These are phyloP conservation scores for Globisporangium orthogonon DNA, from an alignment of 352 stramenopile genomes.

Conservation along the genomic window DNA sequence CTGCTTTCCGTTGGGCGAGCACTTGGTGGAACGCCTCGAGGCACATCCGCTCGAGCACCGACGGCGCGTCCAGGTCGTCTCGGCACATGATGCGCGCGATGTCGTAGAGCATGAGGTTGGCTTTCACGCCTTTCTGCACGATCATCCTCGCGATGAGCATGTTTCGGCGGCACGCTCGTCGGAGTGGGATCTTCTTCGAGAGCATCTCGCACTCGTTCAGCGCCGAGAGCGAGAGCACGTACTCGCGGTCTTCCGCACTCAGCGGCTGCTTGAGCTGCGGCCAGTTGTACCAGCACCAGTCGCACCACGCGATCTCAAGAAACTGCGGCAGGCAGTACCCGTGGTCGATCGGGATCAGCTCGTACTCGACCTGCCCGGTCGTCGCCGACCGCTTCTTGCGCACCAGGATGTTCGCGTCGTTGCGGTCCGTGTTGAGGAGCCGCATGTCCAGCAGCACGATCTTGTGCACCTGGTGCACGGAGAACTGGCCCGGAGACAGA, in stretches of 20 bases:
- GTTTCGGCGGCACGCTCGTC: slow-evolving; percentile 65
- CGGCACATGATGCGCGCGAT: slow-evolving; percentile 82
- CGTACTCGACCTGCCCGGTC: slow-evolving; percentile 66
- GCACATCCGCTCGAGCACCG: slow-evolving; percentile 55
- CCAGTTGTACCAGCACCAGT: slow-evolving; percentile 99
- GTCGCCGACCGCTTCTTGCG: slow-evolving; percentile 57
- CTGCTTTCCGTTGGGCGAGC: slow-evolving; percentile 18
- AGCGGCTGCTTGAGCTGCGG: slow-evolving; percentile 83
- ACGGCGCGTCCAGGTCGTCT: slow-evolving; percentile 73
- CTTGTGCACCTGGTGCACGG: slow-evolving; percentile 93
- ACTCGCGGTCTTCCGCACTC: slow-evolving; percentile 48
- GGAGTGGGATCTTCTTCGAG: slow-evolving; percentile 66
- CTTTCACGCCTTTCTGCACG: slow-evolving; percentile 68
- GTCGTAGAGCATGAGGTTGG: slow-evolving; percentile 55
- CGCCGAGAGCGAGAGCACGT: slow-evolving; percentile 55
- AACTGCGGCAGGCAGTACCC: slow-evolving; percentile 96
- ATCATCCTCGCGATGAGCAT: slow-evolving; percentile 78
- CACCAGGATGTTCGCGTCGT: slow-evolving; percentile 97
- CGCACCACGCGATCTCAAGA: slow-evolving; percentile 96
- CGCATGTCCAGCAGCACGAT: slow-evolving; percentile 98
- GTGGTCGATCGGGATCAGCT: slow-evolving; percentile 99
- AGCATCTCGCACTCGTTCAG: slow-evolving; percentile 50
- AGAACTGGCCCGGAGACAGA: slow-evolving; percentile 88
- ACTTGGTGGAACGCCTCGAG: slow-evolving; percentile 67
- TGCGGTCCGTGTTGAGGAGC: slow-evolving; percentile 96